Base-by-base conservation (phyloP, 1,139 yeast species). In the Hanseniaspora gamundiae region DNA sequence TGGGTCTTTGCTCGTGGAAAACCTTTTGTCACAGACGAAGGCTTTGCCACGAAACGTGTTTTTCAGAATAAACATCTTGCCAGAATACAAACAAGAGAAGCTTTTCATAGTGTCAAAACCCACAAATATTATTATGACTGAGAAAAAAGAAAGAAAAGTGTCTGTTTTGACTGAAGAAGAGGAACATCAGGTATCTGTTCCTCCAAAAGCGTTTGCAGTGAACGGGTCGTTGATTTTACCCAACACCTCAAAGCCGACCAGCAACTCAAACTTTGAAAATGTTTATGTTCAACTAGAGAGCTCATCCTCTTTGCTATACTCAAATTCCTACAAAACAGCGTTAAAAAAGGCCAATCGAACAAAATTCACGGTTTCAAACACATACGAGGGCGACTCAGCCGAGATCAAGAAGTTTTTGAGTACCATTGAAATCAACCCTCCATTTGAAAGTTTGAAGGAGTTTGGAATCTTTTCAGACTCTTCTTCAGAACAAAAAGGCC, bases 301-400 rank as follows among this genome's bases (percentile, higher is more conserved):
- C 35, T n/a, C 62, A 1, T 53, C 60, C 13, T 22, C 46, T 13
- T 40, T 42, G 13, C 45, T 47, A 24, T 44, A 29, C 27, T 40
- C 43, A 31, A n/a, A 47, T 36, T 24, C 48, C 35, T 35, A 27
- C 19, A 28, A 28, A 17, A 39, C 40, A 16, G 22, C 14, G 14
- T 43, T 31, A 35, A 42, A 19, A 16, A 46, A 38, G 2, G 29
- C 29, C 13, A 21, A 27, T 27, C 20, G 44, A 35, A 24, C 50
- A 17, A 48, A 48, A 19, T 58, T 60, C 16, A 46, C 53, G 4
- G 52, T 65, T 4, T 53, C 56, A 4, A 78, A 79, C 54, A 78
- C 81, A 49, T 84, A 82, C 55, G 66, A 64, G 1, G 95, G 95
- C 0, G 61, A 66, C 36, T 81, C 82, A 52, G 80, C 80, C 1